Evolutionary conservation across 495 filamentous ascomycete genomes (phyloP).

Genomic region (Trichoderma parareesei): DNA sequence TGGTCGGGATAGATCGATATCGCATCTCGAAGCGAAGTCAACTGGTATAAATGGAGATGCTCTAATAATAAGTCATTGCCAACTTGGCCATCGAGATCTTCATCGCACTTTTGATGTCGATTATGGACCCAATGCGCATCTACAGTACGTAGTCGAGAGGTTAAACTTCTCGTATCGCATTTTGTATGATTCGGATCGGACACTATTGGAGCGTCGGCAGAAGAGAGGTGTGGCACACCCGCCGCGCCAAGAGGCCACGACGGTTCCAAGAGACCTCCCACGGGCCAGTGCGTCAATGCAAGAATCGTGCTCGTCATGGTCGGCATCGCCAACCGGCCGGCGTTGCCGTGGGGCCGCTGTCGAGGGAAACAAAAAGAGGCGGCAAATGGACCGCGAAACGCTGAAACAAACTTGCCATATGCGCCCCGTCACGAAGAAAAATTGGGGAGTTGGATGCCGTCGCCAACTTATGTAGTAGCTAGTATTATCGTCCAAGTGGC

Average conservation of each 20-base stretch:
- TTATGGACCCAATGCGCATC: not conserved
- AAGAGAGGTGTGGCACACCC: conserved; percentile 1
- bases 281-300: not conserved
- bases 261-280: not conserved
- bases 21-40: not conserved
- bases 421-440: not conserved
- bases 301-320: not conserved
- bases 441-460: too few relatives aligned
- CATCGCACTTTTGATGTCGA: not conserved
- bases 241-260: not conserved
- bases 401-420: not conserved
- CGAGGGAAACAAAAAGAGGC: not conserved
- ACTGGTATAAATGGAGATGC: not conserved
- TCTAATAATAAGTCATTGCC: conserved; percentile 3
- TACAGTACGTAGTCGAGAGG: not conserved
- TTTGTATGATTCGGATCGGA: not conserved
- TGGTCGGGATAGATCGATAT: not conserved
- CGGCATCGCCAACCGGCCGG: not conserved
- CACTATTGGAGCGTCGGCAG: conserved; percentile 6
- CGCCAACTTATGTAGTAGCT: not conserved
- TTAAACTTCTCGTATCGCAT: conserved; percentile 1
- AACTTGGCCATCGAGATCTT: not conserved
- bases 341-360: not conserved
- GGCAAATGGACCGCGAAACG: not conserved
- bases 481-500: not conserved